Conservation (phyloP, 2,329 filamentous ascomycete species). For the Xylariaceae sp. region DNA sequence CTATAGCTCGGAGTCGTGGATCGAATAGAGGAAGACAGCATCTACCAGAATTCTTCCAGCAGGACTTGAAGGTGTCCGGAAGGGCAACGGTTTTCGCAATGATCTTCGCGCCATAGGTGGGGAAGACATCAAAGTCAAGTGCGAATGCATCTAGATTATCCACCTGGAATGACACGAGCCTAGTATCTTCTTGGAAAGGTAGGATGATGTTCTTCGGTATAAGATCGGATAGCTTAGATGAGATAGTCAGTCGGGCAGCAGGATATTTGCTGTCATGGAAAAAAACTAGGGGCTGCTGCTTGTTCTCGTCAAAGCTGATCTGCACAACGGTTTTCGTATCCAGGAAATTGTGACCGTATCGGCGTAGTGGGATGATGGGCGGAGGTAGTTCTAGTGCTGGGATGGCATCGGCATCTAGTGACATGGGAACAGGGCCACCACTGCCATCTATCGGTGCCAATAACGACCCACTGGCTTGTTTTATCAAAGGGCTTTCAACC, state of each 20-base stretch:
- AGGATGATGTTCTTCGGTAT: constrained; percentile 95
- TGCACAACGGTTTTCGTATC: constrained; percentile 96
- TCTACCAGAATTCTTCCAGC: constrained; percentile 67
- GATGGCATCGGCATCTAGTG: constrained; percentile 78
- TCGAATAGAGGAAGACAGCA: constrained; percentile 91
- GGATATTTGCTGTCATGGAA: constrained; percentile 97
- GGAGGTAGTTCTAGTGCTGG: constrained; percentile 87
- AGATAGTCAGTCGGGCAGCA: constrained; percentile 89
- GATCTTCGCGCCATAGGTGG: constrained; percentile 93
- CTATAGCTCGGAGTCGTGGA: constrained; percentile 82
- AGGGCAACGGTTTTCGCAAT: constrained; percentile 94
- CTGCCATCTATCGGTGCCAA: constrained; percentile 44
- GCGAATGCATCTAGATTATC: constrained; percentile 90
- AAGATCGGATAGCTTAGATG: constrained; percentile 89
- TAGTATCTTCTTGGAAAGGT: constrained; percentile 92
- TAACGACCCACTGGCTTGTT: constrained; percentile 35
- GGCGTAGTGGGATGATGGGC: constrained; percentile 87
- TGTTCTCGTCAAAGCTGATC: constrained; percentile 75
- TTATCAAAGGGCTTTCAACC: constrained; percentile 39
- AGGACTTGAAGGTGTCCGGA: constrained; percentile 75
- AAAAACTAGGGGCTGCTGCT: constrained; percentile 76
- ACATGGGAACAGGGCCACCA: constrained; percentile 53
- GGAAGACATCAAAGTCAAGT: constrained; percentile 95
- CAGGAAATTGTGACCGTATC: constrained; percentile 97
- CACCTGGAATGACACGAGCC: constrained; percentile 90